These are phyloP conservation scores for Exophiala sp. DNA, from an alignment of 2,329 filamentous ascomycete genomes.

Conservation along the genomic window DNA sequence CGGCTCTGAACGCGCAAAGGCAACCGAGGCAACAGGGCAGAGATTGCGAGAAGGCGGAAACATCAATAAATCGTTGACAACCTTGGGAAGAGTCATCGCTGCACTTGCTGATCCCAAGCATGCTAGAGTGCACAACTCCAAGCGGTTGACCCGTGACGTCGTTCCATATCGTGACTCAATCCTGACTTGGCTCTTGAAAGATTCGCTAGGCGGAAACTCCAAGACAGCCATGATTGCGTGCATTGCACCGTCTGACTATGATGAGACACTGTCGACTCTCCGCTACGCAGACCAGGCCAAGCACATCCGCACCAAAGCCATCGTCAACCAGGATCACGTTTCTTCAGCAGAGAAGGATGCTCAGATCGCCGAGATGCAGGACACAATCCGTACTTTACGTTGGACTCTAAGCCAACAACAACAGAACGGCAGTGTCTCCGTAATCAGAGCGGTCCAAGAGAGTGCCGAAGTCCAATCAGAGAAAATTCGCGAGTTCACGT, in stretches of 20 bases:
- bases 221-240: slow-evolving; percentile 99
- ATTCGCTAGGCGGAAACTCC: slow-evolving; percentile 90
- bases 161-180: slow-evolving; percentile 92
- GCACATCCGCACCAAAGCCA: slow-evolving; percentile 86
- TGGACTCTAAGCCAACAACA: slow-evolving; percentile 56
- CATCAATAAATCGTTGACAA: slow-evolving; percentile 98
- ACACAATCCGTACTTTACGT: slow-evolving; percentile 83
- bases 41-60: slow-evolving; percentile 91
- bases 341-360: slow-evolving; percentile 89
- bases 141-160: slow-evolving; percentile 62
- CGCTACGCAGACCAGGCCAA: slow-evolving; percentile 98
- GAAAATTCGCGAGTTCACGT: slow-evolving; percentile 89
- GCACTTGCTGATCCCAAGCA: slow-evolving; percentile 72
- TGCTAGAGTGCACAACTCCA: slow-evolving; percentile 40
- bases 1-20: slow-evolving; percentile 88
- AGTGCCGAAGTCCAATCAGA: slow-evolving; percentile 73
- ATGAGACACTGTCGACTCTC: slow-evolving; percentile 91
- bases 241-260: slow-evolving; percentile 90
- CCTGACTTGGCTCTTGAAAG: slow-evolving; percentile 81
- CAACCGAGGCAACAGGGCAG: slow-evolving; percentile 88
- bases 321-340: slow-evolving; percentile 92
- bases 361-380: slow-evolving; percentile 89
- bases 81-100: slow-evolving; percentile 89
- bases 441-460: slow-evolving; percentile 65
- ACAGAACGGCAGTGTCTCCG: slow-evolving; percentile 32